Evolutionary conservation across 2,329 filamentous ascomycete genomes (phyloP).

Genomic region (Sphaerulina populicola): DNA sequence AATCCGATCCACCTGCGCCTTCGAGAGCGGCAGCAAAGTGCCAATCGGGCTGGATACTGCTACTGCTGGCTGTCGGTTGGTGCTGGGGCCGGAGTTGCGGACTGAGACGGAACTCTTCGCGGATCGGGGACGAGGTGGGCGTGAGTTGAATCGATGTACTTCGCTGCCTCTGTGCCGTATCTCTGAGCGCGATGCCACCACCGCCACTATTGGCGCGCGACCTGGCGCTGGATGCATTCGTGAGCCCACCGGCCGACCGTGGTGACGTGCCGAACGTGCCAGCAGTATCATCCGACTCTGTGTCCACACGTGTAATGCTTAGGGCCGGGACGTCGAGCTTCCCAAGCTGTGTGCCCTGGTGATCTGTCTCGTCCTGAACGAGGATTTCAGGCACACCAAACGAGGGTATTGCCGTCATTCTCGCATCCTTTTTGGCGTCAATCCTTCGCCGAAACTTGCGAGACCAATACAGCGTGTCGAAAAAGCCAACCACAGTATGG

Average conservation of each 20-base stretch:
- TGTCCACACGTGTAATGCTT: conserved; percentile 28
- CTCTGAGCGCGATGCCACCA: neutral
- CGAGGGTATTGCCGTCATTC: conserved; percentile 69
- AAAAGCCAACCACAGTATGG: conserved; percentile 86
- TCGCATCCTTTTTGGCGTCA: conserved; percentile 62
- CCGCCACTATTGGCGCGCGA: neutral
- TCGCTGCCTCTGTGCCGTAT: conserved; percentile 15
- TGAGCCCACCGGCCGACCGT: neutral
- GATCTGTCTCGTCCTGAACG: conserved; percentile 66
- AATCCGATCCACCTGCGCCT: conserved; percentile 24
- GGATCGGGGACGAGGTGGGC: conserved; percentile 17
- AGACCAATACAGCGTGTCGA: conserved; percentile 86
- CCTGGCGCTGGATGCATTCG: conserved; percentile 10
- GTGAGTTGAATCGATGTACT: conserved; percentile 30
- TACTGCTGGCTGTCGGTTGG: conserved; percentile 21
- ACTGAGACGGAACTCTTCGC: conserved; percentile 20
- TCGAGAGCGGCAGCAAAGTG: conserved; percentile 40
- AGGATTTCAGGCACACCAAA: conserved; percentile 83
- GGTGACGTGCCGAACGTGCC: conserved; percentile 21
- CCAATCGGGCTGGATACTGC: conserved; percentile 36
- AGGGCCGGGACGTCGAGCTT: conserved; percentile 27
- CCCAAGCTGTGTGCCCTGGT: conserved; percentile 33
- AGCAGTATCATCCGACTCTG: conserved; percentile 30
- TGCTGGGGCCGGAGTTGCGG: conserved; percentile 13
- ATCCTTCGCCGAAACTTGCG: conserved; percentile 70